These are phyloP conservation scores for Pichia sp. DNA, from an alignment of 1,139 yeast genomes.

Conservation along the genomic window DNA sequence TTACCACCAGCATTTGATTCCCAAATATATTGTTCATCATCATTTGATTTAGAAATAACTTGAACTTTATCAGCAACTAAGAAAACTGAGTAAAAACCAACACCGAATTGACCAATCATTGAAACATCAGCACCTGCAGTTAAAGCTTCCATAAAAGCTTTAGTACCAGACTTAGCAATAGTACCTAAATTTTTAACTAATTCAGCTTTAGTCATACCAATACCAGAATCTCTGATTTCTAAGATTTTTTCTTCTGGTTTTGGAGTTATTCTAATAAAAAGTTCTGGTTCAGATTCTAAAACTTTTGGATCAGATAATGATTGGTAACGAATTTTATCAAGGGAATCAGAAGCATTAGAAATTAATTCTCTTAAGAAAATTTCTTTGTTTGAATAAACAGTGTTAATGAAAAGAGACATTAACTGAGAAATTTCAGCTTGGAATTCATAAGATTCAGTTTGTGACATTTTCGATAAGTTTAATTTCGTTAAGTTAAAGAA, in stretches of 20 bases:
- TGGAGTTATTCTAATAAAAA: conserved; percentile 96
- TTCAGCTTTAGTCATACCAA: conserved; percentile 99
- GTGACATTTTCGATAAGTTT: conserved; percentile 36
- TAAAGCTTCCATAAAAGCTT: conserved; percentile 98
- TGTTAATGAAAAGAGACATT: conserved; percentile 99
- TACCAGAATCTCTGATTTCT: conserved; percentile 99
- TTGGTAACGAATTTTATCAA: conserved; percentile 96
- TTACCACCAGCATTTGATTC: conserved; percentile 99
- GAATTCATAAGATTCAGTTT: conserved; percentile 85
- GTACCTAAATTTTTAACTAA: conserved; percentile 99
- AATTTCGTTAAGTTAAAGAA: too few relatives aligned
- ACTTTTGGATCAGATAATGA: conserved; percentile 87
- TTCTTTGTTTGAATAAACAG: conserved; percentile 99
- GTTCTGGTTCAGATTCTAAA: conserved; percentile 92
- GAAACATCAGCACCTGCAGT: conserved; percentile 99
- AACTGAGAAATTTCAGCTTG: conserved; percentile 99
- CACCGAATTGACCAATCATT: conserved; percentile 99
- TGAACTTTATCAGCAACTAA: conserved; percentile 99
- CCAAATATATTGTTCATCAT: conserved; percentile 99
- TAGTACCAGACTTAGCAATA: conserved; percentile 99
- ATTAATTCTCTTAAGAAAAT: conserved; percentile 98
- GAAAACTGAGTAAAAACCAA: conserved; percentile 99
- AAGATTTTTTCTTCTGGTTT: conserved; percentile 88
- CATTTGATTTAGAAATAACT: conserved; percentile 97
- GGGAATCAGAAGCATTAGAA: conserved; percentile 95